Conservation (phyloP, 148 eudicot genomes). For the Spergularia bocconei region DNA sequence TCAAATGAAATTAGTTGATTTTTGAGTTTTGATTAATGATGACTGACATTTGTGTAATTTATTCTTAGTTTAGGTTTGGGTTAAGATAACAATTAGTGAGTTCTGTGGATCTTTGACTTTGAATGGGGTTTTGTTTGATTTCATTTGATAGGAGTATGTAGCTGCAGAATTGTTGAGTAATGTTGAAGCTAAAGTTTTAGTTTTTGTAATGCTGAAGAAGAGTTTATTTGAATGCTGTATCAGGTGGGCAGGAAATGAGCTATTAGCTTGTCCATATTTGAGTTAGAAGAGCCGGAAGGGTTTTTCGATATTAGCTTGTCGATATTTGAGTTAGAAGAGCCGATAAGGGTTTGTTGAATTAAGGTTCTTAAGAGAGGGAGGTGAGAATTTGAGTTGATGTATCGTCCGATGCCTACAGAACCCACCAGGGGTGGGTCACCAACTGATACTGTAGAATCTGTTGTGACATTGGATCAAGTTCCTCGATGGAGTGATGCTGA, state of each 20-base stretch:
- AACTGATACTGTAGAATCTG: constrained; percentile 68
- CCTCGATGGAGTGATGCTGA: constrained; percentile 94
- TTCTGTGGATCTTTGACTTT: constrained; percentile 7
- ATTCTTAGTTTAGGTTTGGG: constrained; percentile 7
- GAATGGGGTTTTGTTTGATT: not conserved
- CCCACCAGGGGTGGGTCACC: constrained; percentile 70
- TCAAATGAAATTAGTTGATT: not conserved
- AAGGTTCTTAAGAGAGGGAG: constrained; percentile 27
- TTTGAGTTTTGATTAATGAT: not conserved
- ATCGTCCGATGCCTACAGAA: constrained; percentile 49
- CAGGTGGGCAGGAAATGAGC: constrained; percentile 18
- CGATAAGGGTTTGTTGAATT: not conserved
- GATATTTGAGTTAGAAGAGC: constrained; percentile 19
- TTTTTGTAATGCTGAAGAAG: constrained; percentile 16
- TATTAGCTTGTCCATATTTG: constrained; percentile 4
- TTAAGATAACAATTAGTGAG: not conserved
- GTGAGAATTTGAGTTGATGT: constrained; percentile 31
- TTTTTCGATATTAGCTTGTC: too few relatives aligned
- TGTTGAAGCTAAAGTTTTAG: not conserved
- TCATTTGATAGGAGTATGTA: not conserved
- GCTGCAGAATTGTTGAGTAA: not conserved
- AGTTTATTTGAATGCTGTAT: constrained; percentile 16
- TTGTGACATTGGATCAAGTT: constrained; percentile 89
- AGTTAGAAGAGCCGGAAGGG: constrained; percentile 1
- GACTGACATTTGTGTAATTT: not conserved